Evolutionary conservation across 2,329 filamentous ascomycete species (phyloP), one percentile per base, ranked within the genome.

Genomic region (Stemphylium lycopersici): DNA sequence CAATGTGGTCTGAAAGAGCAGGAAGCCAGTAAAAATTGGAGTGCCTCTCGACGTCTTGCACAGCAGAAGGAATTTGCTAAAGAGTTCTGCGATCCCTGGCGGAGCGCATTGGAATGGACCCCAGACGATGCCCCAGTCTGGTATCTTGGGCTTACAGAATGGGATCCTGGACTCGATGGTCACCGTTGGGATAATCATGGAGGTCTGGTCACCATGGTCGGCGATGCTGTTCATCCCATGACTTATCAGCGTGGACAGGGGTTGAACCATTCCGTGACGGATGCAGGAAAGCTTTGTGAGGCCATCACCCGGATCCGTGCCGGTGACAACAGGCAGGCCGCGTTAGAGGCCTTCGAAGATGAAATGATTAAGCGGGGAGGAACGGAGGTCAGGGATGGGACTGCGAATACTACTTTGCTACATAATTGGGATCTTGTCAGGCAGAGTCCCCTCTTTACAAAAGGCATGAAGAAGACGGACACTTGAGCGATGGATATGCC

Each of bases 231-330:
- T 41, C 76, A 78, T 62, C 71, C 73, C 1, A 78, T 78, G 75
- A 77, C 74, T 3, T 75, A 73, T 42, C 74, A 82, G 61, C 74
- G 80, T 18, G 80, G 79, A 0, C 79, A 82, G 62, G 79, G 79
- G 0, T 70, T 81, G n/a, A 82, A 81, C 55, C 79, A 81, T 53
- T 75, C 75, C 2, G 68, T 81, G 8, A 73, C 73, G 1, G 80
- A 82, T 54, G 77, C 75, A 4, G 72, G 68, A 1, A 75, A 77
- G 51, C 55, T 81, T 7, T 67, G 75, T 34, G 66, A 73, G 58
- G 62, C 68, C 1, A 56, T 77, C 15, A 39, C 69, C 10, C 57
- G 61, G 33, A 59, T 73, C 6, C 33, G 56, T n/a, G 50, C 65
- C 4, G 62, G 69, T 2, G 58, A 49, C 11, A 48, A 66, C 22